Percentiles rank a stretch among this genome's conserved stretches.
These are phyloP conservation scores for Veloporphyrellus conicus DNA, from an alignment of 1,284 basidiomycete genomes.

Conservation along the genomic window DNA sequence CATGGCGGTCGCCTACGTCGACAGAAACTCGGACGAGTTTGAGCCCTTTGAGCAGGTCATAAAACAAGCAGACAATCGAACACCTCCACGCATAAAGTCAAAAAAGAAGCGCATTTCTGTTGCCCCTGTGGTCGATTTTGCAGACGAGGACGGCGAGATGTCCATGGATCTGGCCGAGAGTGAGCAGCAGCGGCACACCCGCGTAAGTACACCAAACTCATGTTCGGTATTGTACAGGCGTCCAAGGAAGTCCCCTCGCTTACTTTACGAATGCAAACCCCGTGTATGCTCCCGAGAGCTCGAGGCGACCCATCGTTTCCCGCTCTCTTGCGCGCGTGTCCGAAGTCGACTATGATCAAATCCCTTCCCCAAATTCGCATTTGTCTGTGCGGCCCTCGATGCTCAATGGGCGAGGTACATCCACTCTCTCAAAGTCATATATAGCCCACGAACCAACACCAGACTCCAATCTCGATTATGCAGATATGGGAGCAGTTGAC, in stretches of 20 bases:
- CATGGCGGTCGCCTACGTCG: conserved; percentile 60
- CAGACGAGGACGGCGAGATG: conserved; percentile 64
- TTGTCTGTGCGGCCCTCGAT: conserved; percentile 37
- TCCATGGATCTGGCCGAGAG: conserved; percentile 67
- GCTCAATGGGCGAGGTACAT: conserved; percentile 42
- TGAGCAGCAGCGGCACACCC: conserved; percentile 28
- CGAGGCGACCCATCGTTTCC: conserved; percentile 46
- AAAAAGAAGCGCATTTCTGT: conserved; percentile 44
- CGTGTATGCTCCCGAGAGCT: conserved; percentile 43
- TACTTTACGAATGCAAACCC: conserved; percentile 53
- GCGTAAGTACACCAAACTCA: conserved; percentile 8
- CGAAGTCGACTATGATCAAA: conserved; percentile 58
- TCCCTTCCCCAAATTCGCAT: conserved; percentile 59
- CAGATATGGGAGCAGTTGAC: conserved; percentile 17
- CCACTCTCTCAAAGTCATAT: conserved; percentile 42
- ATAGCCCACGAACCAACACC: conserved; percentile 30
- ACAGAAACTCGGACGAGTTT: conserved; percentile 77
- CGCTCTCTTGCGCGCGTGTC: conserved; percentile 51
- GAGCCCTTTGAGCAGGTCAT: conserved; percentile 78
- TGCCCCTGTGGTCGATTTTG: conserved; percentile 35
- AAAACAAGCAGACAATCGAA: conserved; percentile 60
- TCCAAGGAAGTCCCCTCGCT: conserved; percentile 45
- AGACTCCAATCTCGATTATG: conserved; percentile 27
- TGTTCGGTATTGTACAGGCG: conserved; percentile 9
- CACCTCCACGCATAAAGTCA: conserved; percentile 51